Percentiles rank a stretch among this genome's conserved stretches.
Evolutionary conservation across 345 rosid genomes (phyloP).

Genomic region (Heritiera littoralis): DNA sequence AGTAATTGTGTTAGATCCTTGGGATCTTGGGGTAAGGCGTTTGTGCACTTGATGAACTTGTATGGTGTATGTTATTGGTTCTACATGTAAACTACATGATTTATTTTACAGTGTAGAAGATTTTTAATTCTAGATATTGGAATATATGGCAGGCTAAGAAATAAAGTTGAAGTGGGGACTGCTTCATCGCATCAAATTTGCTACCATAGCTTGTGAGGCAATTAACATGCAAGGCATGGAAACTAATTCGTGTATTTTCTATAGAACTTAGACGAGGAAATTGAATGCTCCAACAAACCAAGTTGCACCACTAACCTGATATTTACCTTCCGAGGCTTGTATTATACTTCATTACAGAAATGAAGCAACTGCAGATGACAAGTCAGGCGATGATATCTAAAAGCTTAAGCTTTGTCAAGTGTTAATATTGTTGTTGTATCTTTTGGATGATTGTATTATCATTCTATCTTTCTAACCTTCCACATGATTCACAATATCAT

Average conservation of each 20-base stretch:
- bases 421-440: not conserved
- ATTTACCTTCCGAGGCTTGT: not conserved
- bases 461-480: not conserved
- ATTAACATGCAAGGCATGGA: too few species aligned
- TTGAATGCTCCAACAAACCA: not conserved
- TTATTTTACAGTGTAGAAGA: not conserved
- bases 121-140: conserved; percentile 13
- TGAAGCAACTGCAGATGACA: conserved; percentile 8
- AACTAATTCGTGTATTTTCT: not conserved
- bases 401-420: not conserved
- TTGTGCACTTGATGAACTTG: not conserved
- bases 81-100: not conserved
- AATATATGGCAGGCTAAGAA: conserved; percentile 21
- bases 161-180: conserved; percentile 15
- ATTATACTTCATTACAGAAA: not conserved
- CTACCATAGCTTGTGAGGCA: too few species aligned
- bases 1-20: conserved; percentile 1
- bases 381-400: not conserved
- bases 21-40: not conserved
- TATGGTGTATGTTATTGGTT: not conserved
- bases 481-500: not conserved
- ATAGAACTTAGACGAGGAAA: not conserved
- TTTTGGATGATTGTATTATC: conserved; percentile 10
- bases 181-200: not conserved
- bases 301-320: not conserved